Evolutionary conservation across 805 yeast species (phyloP).

Genomic region (Teunomyces panamensis): DNA sequence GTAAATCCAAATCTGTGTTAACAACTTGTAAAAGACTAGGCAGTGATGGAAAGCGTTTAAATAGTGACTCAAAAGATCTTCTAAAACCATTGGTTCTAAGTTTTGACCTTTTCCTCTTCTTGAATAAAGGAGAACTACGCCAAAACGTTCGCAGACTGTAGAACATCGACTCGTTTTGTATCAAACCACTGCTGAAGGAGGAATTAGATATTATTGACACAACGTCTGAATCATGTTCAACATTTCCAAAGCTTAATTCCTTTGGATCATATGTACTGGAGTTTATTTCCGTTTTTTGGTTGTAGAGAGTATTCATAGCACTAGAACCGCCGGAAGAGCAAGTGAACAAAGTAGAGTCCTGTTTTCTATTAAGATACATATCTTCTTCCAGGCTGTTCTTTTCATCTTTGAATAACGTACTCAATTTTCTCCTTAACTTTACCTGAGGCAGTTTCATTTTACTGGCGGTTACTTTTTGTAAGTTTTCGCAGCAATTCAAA

Average conservation of each 20-base stretch:
- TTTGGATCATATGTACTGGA: no score
- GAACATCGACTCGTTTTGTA: neutral
- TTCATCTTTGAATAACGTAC: no score
- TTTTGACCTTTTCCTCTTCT: neutral
- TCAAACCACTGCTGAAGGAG: neutral
- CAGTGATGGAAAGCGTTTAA: neutral
- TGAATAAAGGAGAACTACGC: neutral
- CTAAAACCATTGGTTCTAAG: neutral
- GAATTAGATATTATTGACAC: neutral
- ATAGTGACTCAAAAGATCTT: neutral
- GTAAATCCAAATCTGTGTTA: neutral
- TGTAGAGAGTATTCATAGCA: no score
- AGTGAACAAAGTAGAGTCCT: no score
- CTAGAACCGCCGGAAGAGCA: no score
- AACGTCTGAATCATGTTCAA: neutral
- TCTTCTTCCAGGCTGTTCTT: no score
- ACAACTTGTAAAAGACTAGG: neutral
- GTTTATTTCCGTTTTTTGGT: no score
- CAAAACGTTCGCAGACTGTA: neutral
- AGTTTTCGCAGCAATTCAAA: neutral
- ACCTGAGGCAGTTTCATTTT: no score
- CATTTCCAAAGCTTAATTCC: no score
- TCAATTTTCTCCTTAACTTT: no score
- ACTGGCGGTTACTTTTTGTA: neutral
- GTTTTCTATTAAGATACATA: no score